phyloP scores from a whole-genome alignment of 768 basidiomycete genomes.

The Boletellus emodensis region DNA sequence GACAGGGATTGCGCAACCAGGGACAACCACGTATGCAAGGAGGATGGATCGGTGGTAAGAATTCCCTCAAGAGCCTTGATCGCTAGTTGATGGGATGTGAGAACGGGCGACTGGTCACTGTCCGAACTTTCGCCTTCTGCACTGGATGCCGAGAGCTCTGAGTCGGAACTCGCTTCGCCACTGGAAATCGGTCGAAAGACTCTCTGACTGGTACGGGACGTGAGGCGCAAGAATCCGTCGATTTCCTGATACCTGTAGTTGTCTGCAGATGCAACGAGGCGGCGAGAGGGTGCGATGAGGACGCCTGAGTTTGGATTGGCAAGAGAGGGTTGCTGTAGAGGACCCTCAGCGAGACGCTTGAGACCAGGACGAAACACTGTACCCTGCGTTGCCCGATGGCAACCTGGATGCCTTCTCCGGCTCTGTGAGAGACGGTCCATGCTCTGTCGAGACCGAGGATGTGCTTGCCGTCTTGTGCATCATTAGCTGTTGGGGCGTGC shows the following conservation, averaged over 20 bases:
- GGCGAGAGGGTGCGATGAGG: conserved; percentile 47
- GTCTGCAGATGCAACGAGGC: conserved; percentile 38
- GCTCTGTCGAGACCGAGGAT: conserved; percentile 58
- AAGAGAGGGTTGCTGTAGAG: conserved; percentile 43
- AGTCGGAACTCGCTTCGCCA: conserved; percentile 27
- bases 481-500: conserved; percentile 43
- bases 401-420: conserved; percentile 62
- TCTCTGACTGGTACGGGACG: conserved; percentile 37
- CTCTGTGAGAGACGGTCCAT: conserved; percentile 48
- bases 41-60: conserved; percentile 48
- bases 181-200: conserved; percentile 51
- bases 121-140: conserved; percentile 34
- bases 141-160: conserved; percentile 33
- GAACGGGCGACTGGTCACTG: conserved; percentile 28
- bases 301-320: conserved; percentile 57
- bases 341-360: conserved; percentile 3
- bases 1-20: conserved; percentile 62
- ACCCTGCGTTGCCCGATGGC: conserved; percentile 46
- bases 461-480: conserved; percentile 42
- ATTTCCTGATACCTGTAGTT: conserved; percentile 53
- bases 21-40: conserved; percentile 56
- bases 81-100: conserved; percentile 56
- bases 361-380: conserved; percentile 1
- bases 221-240: conserved; percentile 64
- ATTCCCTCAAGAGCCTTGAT: conserved; percentile 56